Evolutionary conservation across 2,329 filamentous ascomycete species (phyloP).

Genomic region (Chaetomiaceae sp.): DNA sequence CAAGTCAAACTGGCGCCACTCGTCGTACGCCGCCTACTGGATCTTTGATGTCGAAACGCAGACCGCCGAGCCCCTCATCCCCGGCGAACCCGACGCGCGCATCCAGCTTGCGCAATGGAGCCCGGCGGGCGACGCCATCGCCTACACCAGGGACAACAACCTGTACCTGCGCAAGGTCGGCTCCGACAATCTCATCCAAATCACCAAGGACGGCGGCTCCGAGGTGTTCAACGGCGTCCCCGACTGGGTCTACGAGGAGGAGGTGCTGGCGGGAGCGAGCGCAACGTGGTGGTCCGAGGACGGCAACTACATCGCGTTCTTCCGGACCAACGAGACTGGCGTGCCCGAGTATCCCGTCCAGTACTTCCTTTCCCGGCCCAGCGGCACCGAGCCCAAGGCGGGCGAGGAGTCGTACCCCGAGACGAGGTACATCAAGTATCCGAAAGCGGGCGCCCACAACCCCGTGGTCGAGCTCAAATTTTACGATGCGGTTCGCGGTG

Average conservation of each 20-base stretch:
- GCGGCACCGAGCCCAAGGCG: slow-evolving; percentile 59
- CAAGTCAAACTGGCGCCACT: slow-evolving; percentile 83
- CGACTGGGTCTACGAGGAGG: slow-evolving; percentile 92
- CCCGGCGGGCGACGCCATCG: slow-evolving; percentile 76
- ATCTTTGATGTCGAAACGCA: slow-evolving; percentile 86
- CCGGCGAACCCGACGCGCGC: slow-evolving; percentile 56
- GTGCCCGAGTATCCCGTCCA: slow-evolving; percentile 91
- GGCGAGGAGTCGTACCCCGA: slow-evolving; percentile 90
- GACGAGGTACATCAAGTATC: slow-evolving; percentile 89
- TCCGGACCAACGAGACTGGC: slow-evolving; percentile 87
- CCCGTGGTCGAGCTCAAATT: slow-evolving; percentile 84
- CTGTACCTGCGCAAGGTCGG: slow-evolving; percentile 68
- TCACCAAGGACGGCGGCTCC: slow-evolving; percentile 81
- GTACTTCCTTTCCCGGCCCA: slow-evolving; percentile 86
- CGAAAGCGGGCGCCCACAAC: slow-evolving; percentile 91
- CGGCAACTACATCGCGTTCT: slow-evolving; percentile 83
- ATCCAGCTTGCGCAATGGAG: slow-evolving; percentile 89
- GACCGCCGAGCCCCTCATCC: slow-evolving; percentile 70
- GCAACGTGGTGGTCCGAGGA: slow-evolving; percentile 95
- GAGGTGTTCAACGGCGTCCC: slow-evolving; percentile 94
- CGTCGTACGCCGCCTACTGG: slow-evolving; percentile 81
- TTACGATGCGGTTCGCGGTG: slow-evolving; percentile 73
- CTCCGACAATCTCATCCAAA: slow-evolving; percentile 58
- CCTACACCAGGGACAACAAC: slow-evolving; percentile 90
- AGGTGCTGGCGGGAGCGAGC: slow-evolving; percentile 73